Evolutionary conservation across 192 early-diverging fungal genomes (phyloP).

Genomic region (Rhizophagus clarus): DNA sequence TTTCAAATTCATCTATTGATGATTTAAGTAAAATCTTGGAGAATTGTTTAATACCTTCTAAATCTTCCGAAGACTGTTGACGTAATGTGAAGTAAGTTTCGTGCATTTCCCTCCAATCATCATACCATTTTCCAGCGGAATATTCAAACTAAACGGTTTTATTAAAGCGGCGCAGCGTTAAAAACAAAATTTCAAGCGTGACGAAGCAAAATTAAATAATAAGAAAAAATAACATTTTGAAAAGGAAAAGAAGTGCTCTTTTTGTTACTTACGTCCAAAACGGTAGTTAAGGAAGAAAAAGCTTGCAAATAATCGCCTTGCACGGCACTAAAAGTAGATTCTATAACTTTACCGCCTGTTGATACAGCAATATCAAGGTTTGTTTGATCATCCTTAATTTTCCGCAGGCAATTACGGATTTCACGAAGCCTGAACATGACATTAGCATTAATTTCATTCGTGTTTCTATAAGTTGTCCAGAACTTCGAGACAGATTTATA

Average conservation of each 20-base stretch:
- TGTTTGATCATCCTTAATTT: conserved; percentile 3
- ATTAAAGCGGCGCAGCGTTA: not conserved
- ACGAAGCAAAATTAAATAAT: too few relatives aligned
- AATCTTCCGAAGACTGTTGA: not conserved
- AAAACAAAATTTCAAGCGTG: too few relatives aligned
- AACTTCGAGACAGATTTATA: not conserved
- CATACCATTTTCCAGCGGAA: not conserved
- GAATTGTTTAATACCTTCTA: not conserved
- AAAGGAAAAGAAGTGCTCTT: too few relatives aligned
- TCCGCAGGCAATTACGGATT: not conserved
- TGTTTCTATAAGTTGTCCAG: not conserved
- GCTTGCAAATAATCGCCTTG: not conserved
- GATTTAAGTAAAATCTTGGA: not conserved
- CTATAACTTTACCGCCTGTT: not conserved
- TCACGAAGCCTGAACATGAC: not conserved
- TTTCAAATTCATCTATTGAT: not conserved
- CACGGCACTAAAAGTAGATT: not conserved
- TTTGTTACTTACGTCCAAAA: not conserved
- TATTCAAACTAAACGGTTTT: conserved; percentile 2
- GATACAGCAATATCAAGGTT: too few relatives aligned
- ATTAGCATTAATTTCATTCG: not conserved
- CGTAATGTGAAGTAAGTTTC: not conserved
- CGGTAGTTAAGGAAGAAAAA: not conserved
- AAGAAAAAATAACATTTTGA: not conserved
- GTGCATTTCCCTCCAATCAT: not conserved